Base-by-base conservation (phyloP, 1,284 basidiomycete species). In the Malassezia vespertilionis region DNA sequence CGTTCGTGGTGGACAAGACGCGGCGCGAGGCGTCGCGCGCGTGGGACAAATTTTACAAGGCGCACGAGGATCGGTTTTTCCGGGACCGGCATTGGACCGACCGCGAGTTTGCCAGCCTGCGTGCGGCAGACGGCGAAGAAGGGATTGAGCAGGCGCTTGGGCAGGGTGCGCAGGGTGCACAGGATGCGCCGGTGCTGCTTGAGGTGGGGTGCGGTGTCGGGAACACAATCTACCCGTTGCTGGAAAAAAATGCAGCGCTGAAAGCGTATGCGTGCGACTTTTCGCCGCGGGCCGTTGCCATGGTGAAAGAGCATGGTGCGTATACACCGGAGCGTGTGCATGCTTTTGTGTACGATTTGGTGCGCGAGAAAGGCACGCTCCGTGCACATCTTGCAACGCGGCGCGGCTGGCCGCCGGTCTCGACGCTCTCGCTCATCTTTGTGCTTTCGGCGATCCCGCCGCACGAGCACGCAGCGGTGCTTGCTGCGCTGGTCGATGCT, bases 41-140 rank as follows among this genome's bases (percentile, higher is more conserved):
- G 31, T 72, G 71, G 71, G 60, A 71, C 53, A 52, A 61, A 28
- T 73, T 72, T 44, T 73, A 72, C 57, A 71, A 71, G 40, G 51
- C 51, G 22, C 61, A 66, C 37, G 52, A 56, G 35, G 61, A 60
- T 40, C 53, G 52, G 12, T 73, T 73, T 46, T 73, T 72, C 60
- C 72, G 72, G 43, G 62, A 72, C 32, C 58, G 72, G 3, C 66
- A 73, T 41, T 73, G 72, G 72, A 71, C 65, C 1, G 46, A 54
- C n/a, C 46, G 58, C 2, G 71, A 72, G 41, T 72, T 69, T 41
- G 50, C 41, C 44, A 37, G 38, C 31, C 14, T 33, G 44, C 38
- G 54, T 10, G 28, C 45, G 11, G 23, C 7, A 12, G 35, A 18
- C 1, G 38, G 18, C 7, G 35, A 21, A 12, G 14, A 14, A 3